These are phyloP conservation scores for Margaritispora aquatica DNA, from an alignment of 495 filamentous ascomycete genomes.

Conservation along the genomic window DNA sequence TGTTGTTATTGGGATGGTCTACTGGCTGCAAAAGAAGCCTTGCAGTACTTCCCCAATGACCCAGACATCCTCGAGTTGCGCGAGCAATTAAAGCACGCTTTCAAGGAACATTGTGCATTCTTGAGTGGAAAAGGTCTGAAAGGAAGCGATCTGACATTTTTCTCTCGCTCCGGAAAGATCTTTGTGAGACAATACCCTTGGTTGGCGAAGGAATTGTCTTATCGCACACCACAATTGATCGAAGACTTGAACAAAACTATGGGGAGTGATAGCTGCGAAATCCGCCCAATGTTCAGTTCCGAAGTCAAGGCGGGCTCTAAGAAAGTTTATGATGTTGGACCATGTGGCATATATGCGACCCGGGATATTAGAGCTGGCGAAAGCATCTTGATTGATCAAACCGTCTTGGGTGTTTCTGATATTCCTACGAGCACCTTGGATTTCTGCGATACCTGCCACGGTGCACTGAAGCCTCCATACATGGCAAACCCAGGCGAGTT, in stretches of 20 bases:
- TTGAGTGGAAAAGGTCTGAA: neutral
- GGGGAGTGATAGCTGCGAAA: neutral
- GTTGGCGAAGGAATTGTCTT: conserved; percentile 6
- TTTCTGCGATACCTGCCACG: conserved; percentile 19
- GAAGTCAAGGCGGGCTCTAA: neutral
- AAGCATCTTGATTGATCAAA: conserved; percentile 14
- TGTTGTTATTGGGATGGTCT: conserved; percentile 18
- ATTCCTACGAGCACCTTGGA: neutral
- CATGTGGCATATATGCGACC: conserved; percentile 17
- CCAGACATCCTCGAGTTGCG: neutral
- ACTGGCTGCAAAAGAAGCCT: conserved; percentile 7
- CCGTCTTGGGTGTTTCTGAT: conserved; percentile 6
- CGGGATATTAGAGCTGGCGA: conserved; percentile 16
- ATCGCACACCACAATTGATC: conserved; percentile 7
- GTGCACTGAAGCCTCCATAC: conserved; percentile 6
- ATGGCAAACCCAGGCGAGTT: neutral
- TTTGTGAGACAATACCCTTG: conserved; percentile 16
- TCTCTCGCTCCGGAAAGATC: conserved; percentile 2
- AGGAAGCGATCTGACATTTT: neutral
- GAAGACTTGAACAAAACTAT: conserved; percentile 8
- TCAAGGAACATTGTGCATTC: neutral
- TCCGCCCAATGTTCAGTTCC: conserved; percentile 9
- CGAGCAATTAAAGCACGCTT: conserved; percentile 1
- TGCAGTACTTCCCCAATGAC: conserved; percentile 13
- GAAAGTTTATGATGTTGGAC: conserved; percentile 10